Conservation (phyloP, 2,329 filamentous ascomycete species). For the Xylariomycetidae sp. region DNA sequence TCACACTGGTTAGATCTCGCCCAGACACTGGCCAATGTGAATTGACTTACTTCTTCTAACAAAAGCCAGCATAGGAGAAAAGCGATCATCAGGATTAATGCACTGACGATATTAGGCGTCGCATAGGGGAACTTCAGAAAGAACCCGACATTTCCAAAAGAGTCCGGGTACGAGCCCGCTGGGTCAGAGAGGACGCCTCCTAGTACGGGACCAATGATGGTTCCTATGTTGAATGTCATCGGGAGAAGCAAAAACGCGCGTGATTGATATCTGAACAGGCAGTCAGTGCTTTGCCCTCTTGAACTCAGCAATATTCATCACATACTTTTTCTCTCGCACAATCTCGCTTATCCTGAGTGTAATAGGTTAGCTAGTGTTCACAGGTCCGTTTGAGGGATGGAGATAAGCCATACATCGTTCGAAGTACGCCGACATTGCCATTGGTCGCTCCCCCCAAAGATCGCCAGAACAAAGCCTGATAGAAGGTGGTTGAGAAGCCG, state of each 20-base stretch:
- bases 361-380: slow-evolving; percentile 2
- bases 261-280: slow-evolving; percentile 33
- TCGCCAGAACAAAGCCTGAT: slow-evolving; percentile 57
- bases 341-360: slow-evolving; percentile 37
- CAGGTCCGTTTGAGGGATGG: background rate
- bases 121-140: slow-evolving; percentile 49
- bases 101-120: slow-evolving; percentile 49
- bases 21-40: too few species aligned
- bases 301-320: too few species aligned
- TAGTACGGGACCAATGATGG: slow-evolving; percentile 54
- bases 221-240: slow-evolving; percentile 70
- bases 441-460: slow-evolving; percentile 64
- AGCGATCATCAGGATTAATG: slow-evolving; percentile 40
- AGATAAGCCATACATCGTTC: slow-evolving; percentile 58
- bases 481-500: slow-evolving; percentile 63
- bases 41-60: slow-evolving; percentile 42
- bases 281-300: slow-evolving; percentile 9
- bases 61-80: slow-evolving; percentile 43
- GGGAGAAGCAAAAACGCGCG: slow-evolving; percentile 40
- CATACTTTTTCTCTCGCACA: slow-evolving; percentile 38
- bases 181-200: slow-evolving; percentile 43
- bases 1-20: too few species aligned
- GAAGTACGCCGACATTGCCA: slow-evolving; percentile 70
- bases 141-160: slow-evolving; percentile 43
- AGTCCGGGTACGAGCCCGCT: slow-evolving; percentile 34